phyloP scores from a whole-genome alignment of 106 monocot species.

The Allium sativum region DNA sequence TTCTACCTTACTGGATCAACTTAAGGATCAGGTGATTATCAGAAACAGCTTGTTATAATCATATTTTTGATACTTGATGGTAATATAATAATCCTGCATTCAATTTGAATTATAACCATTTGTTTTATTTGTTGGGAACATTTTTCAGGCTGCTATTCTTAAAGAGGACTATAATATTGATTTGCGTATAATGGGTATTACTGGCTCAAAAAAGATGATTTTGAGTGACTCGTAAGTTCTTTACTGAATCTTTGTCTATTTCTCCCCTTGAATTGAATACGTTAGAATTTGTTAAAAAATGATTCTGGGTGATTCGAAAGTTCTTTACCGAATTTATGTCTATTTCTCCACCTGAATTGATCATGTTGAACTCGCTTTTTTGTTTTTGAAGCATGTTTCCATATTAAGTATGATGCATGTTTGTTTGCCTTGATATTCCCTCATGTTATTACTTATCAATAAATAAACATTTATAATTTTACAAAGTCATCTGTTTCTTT shows the following conservation, averaged over 20 bases:
- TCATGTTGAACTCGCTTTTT: too few relatives aligned
- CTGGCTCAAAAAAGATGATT: conserved; percentile 71
- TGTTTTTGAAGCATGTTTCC: too few relatives aligned
- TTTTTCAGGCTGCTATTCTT: conserved; percentile 64
- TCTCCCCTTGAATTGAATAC: neutral
- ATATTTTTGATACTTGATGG: neutral
- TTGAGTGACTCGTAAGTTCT: conserved; percentile 70
- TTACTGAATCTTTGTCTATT: conserved; percentile 1
- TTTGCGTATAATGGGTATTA: conserved; percentile 95
- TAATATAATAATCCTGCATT: conserved; percentile 1
- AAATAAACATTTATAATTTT: too few relatives aligned
- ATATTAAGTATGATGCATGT: neutral
- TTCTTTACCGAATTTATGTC: too few relatives aligned
- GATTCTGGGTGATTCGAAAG: neutral
- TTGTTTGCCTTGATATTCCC: neutral
- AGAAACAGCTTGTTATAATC: too few relatives aligned
- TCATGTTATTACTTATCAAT: neutral
- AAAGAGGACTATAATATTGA: conserved; percentile 95
- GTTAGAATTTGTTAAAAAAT: neutral
- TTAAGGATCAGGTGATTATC: conserved; percentile 73
- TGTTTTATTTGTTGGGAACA: neutral
- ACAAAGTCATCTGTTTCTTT: too few relatives aligned
- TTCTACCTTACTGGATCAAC: conserved; percentile 78
- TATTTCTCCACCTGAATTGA: too few relatives aligned
- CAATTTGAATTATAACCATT: neutral